Conservation (phyloP, 441 rosid species). For the Jatropha podagrica region DNA sequence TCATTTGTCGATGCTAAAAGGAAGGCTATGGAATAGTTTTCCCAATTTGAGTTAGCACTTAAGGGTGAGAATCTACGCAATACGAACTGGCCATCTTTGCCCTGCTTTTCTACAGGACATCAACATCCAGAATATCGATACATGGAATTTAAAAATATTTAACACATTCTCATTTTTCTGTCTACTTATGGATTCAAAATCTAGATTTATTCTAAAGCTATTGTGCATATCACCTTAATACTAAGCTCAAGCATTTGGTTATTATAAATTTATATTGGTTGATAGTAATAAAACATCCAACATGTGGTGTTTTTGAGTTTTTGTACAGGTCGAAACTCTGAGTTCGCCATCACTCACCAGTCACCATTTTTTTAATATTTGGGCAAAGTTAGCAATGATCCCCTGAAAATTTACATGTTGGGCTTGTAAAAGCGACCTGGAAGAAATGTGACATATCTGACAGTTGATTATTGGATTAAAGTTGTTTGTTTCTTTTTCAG, state of each 20-base stretch:
- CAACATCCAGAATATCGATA: too few species aligned
- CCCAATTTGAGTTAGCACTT: neutral
- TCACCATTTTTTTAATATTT: neutral
- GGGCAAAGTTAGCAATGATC: neutral
- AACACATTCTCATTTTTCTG: neutral
- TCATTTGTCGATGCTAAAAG: neutral
- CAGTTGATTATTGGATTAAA: neutral
- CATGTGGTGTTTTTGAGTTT: neutral
- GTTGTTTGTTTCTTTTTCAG: constrained; percentile 37
- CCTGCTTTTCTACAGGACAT: neutral
- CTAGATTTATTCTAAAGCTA: neutral
- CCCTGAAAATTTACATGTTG: neutral
- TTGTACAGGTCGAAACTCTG: neutral
- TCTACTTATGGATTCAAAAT: neutral
- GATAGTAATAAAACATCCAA: neutral
- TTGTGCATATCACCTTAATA: neutral
- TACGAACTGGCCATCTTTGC: neutral
- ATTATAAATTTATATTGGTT: neutral
- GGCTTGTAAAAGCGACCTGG: neutral
- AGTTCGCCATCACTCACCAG: neutral
- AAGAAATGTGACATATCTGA: constrained; percentile 4
- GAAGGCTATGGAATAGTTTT: neutral
- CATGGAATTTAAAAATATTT: too few species aligned
- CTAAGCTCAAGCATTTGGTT: neutral
- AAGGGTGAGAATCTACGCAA: neutral